Percentiles rank a stretch among this genome's conserved stretches.
phyloP scores from a whole-genome alignment of 2,329 filamentous ascomycete genomes.

The Microsporum ferrugineum region DNA sequence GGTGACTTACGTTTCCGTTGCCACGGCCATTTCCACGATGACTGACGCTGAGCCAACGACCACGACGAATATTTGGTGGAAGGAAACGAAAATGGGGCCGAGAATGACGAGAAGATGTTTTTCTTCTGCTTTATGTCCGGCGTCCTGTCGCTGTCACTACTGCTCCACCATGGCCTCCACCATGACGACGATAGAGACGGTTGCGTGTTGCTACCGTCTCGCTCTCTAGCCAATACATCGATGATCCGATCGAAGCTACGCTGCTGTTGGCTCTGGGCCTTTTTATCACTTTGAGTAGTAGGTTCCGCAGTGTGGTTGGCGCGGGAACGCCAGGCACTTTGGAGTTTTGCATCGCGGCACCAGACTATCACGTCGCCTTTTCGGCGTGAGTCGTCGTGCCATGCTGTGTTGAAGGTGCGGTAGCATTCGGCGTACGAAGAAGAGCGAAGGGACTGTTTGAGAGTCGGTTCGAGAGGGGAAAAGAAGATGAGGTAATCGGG shows the following conservation, averaged over 20 bases:
- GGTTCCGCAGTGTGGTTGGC: constrained; percentile 13
- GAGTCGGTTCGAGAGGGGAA: constrained; percentile 42
- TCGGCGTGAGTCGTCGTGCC: constrained; percentile 51
- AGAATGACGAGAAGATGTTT: background rate
- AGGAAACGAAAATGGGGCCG: background rate
- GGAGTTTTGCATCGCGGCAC: constrained; percentile 35
- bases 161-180: background rate
- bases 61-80: background rate
- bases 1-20: constrained; percentile 7
- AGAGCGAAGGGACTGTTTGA: constrained; percentile 33
- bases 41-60: background rate
- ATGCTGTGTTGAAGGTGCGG: constrained; percentile 50
- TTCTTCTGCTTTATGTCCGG: background rate
- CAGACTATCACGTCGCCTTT: constrained; percentile 53
- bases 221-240: constrained; percentile 22
- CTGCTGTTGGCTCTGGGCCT: constrained; percentile 16
- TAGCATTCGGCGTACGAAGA: constrained; percentile 47
- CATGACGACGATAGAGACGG: background rate
- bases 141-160: background rate
- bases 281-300: constrained; percentile 4
- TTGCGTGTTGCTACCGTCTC: background rate
- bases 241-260: constrained; percentile 29
- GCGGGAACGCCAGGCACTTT: constrained; percentile 24
- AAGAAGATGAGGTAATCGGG: constrained; percentile 45
- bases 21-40: constrained; percentile 10